Evolutionary conservation across 1,284 basidiomycete species (phyloP), one percentile per base, ranked within the genome.

Genomic region (Naganishia cerealis): DNA sequence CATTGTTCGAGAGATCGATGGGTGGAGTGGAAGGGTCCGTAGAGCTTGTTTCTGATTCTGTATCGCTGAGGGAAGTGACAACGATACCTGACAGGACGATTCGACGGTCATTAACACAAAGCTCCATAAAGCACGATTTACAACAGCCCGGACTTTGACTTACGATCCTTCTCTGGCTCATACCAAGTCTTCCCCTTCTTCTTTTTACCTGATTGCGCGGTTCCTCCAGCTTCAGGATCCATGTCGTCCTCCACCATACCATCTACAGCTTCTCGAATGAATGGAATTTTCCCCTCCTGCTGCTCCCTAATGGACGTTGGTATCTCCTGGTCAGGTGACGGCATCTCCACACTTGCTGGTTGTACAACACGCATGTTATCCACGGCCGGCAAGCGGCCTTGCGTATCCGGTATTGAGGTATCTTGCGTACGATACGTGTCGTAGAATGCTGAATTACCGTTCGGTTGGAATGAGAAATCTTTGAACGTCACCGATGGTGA

Each of bases 151-250:
- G n/a, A 62, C 16, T 12, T 2, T 13, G 18, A 66, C 66, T 61
- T 42, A 67, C 68, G 65, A 53, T 70, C 68, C 33, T 67, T 67
- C 42, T 70, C 68, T 21, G 68, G 65, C 54, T 70, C 68, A 39
- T 70, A 70, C 68, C 65, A 70, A 6, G 39, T 63, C 55, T 48
- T 57, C 15, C 48, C 52, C 15, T 36, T 53, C 43, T 18, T n/a
- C 29, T 48, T 48, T 7, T 16, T 18, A 26, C 15, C 10, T 13
- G 46, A 50, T 24, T 50, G 46, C 4, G 39, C 38, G 8, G 24
- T 43, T 12, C 61, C 61, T 13, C 61, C 61, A 26, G 61, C 26
- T 40, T 63, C 61, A 9, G 50, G 61, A 36, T 63, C 61, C 50
- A 52, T 40, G 13, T 26, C 61, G 42, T 63, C 61, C 21, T 63